These are phyloP conservation scores for Fomes fomentarius DNA, from an alignment of 1,284 basidiomycete genomes.

Conservation along the genomic window DNA sequence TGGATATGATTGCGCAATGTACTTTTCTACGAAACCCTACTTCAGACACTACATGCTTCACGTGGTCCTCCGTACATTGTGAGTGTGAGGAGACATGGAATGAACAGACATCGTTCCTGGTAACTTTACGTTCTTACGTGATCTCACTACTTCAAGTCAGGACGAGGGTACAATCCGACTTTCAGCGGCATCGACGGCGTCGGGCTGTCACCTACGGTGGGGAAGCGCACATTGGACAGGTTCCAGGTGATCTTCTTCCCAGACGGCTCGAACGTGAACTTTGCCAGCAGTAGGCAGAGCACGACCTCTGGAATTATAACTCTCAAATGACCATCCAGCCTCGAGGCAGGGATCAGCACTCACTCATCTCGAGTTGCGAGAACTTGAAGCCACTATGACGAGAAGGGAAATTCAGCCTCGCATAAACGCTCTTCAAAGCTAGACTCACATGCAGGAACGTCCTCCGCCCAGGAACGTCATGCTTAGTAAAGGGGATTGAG, in stretches of 20 bases:
- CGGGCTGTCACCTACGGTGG: conserved; percentile 21
- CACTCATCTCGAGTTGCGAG: conserved; percentile 26
- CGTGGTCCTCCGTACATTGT: too few relatives aligned
- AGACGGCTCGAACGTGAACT: conserved; percentile 13
- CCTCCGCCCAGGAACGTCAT: conserved; percentile 22
- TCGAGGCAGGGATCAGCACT: not conserved
- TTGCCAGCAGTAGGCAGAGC: conserved; percentile 8
- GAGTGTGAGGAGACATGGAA: too few relatives aligned
- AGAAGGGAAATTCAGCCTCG: too few relatives aligned
- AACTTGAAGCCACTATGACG: conserved; percentile 19
- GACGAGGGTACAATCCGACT: conserved; percentile 9
- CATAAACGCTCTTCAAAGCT: too few relatives aligned
- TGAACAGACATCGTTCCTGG: too few relatives aligned
- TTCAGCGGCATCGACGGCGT: conserved; percentile 19
- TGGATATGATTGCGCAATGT: too few relatives aligned
- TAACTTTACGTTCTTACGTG: too few relatives aligned
- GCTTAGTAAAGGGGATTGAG: not conserved
- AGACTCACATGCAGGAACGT: conserved; percentile 21
- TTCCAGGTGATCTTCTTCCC: conserved; percentile 27
- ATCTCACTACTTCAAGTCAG: too few relatives aligned
- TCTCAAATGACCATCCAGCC: not conserved
- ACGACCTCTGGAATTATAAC: conserved; percentile 10
- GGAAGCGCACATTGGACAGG: conserved; percentile 22
- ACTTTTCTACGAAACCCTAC: too few relatives aligned
- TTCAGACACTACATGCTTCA: too few relatives aligned